Evolutionary conservation across 805 yeast species (phyloP), one percentile per base, ranked within the genome.

Genomic region (Spathaspora girioi): DNA sequence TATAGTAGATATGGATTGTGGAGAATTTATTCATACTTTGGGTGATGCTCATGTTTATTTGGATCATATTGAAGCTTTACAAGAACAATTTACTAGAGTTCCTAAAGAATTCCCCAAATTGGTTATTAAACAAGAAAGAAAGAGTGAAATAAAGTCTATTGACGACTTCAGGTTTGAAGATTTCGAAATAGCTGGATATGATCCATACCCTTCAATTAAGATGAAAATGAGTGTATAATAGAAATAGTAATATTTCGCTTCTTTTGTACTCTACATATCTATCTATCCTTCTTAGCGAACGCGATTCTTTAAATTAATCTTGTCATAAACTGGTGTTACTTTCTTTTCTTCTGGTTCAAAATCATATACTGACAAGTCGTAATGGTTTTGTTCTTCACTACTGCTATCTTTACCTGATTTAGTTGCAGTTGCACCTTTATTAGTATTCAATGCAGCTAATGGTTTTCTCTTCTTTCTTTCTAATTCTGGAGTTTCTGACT

Each of bases 1-100:
- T 55, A 87, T 94, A n/a, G 91, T 91, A 43, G 96, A 82, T 57
- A 85, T 92, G 89, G 96, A 91, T 58, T 87, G 97, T 54, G 98
- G 98, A 42, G 97, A 92, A 60, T 90, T 94, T 60, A 81, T 93
- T 50, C 98, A 94, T 65, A 91, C 96, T 4, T 71, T 94, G 83
- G 99, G 99, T 20, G 99, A 94, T 68, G 89, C 97, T 1, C 99
- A 94, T 65, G 96, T 94, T 8, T 94, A 94, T 67, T 79, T 82
- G 55, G 96, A 94, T 67, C 99, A 94, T 66, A 82, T 93, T 12
- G 97, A 91, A 50, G 97, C 98, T 1, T 77, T 94, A 55, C 80
- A 86, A 59, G 87, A 83, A 59, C 99, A 94, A 68, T 67, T 89
- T 9, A 65, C 73, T 43, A 83, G 99, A 69, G 67, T 68, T 17